A percentile compares a stretch with the other conserved stretches of the same genome.
These are phyloP conservation scores for Penicillium coffeae DNA, from an alignment of 495 filamentous ascomycete species.

Conservation along the genomic window DNA sequence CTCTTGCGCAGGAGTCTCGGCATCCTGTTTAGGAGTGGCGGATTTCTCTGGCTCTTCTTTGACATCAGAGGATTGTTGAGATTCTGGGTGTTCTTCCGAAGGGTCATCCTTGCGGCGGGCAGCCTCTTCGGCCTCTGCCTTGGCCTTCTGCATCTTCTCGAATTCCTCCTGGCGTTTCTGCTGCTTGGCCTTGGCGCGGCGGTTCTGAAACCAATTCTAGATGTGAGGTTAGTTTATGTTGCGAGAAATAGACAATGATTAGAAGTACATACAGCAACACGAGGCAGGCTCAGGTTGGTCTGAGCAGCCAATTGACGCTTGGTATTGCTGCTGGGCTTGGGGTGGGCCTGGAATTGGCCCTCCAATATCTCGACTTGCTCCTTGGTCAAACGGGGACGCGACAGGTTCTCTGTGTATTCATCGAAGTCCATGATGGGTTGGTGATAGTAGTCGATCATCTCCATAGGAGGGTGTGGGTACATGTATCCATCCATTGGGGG, in stretches of 20 bases:
- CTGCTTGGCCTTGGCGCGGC: conserved; percentile 78
- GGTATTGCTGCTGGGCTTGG: conserved; percentile 71
- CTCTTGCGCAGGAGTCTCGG: conserved; percentile 19
- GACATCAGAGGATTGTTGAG: conserved; percentile 18
- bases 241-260: not conserved
- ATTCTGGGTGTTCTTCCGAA: conserved; percentile 21
- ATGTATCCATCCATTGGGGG: conserved; percentile 44
- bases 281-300: conserved; percentile 67
- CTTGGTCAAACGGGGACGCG: conserved; percentile 68
- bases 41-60: conserved; percentile 28
- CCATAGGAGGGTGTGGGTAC: conserved; percentile 40
- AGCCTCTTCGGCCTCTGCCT: conserved; percentile 44
- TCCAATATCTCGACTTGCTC: conserved; percentile 78
- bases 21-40: conserved; percentile 31
- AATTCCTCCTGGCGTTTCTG: conserved; percentile 68
- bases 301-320: conserved; percentile 71
- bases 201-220: conserved; percentile 91
- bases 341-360: conserved; percentile 67
- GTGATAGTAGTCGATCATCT: conserved; percentile 47
- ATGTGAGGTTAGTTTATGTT: not conserved
- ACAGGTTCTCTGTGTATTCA: conserved; percentile 49
- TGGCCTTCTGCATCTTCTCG: conserved; percentile 53
- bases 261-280: conserved; percentile 66
- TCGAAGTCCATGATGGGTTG: conserved; percentile 50
- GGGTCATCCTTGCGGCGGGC: conserved; percentile 34